These are phyloP conservation scores for Periconia macrospinosa DNA, from an alignment of 2,329 filamentous ascomycete genomes.

Conservation along the genomic window DNA sequence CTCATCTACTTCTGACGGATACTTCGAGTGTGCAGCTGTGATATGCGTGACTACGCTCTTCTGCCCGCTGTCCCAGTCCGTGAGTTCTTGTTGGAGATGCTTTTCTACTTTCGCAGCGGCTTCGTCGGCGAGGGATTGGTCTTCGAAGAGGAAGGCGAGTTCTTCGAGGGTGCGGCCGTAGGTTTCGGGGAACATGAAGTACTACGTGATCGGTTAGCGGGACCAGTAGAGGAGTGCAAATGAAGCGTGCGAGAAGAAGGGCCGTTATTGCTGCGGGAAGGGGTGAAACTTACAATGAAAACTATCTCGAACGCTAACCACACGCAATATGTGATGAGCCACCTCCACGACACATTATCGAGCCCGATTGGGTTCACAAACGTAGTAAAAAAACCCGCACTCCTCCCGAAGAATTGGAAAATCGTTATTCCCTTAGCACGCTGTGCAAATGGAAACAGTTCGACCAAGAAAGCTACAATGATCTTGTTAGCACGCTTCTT, in stretches of 20 bases:
- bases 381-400: conserved; percentile 62
- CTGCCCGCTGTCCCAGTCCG: not conserved
- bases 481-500: conserved; percentile 1
- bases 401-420: conserved; percentile 66
- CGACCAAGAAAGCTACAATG: conserved; percentile 51
- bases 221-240: too few species aligned
- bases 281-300: conserved; percentile 50
- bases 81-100: conserved; percentile 27
- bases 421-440: conserved; percentile 53
- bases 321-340: conserved; percentile 63
- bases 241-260: not conserved
- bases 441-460: conserved; percentile 53
- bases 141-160: conserved; percentile 52
- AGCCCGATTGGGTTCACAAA: conserved; percentile 65
- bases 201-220: conserved; percentile 29
- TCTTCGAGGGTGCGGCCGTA: conserved; percentile 71
- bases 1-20: not conserved
- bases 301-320: conserved; percentile 63
- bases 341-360: conserved; percentile 63
- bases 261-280: not conserved
- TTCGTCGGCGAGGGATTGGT: conserved; percentile 30
- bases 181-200: conserved; percentile 70
- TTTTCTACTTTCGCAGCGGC: conserved; percentile 32
- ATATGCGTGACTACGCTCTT: conserved; percentile 1
- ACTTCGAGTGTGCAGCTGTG: not conserved